Base-by-base conservation (phyloP, 352 stramenopile species). In the Globisporangium canariense region DNA sequence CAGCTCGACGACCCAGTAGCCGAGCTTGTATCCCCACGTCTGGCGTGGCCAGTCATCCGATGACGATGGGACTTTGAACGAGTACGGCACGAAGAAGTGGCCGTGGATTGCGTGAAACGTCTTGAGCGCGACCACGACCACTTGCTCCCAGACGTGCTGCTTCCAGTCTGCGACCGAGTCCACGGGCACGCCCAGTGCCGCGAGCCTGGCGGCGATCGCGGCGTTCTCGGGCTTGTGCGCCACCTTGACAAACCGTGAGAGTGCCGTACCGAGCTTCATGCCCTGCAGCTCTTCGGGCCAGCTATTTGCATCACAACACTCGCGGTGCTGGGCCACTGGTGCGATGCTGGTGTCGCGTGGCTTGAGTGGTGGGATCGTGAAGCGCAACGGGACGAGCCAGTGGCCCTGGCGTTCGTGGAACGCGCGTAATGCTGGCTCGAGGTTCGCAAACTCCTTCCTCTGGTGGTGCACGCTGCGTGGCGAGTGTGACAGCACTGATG, bases 21-120 rank as follows among this genome's bases (percentile, higher is more conserved):
- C 74, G 22, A 81, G 52, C 34, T 75, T 77, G 66, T 79, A 81
- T 0, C 71, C 74, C 72, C 72, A 79, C 4, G 74, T 78, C 30
- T 72, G 60, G 10, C 59, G 55, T 2, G 74, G 65, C 74, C 74
- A 81, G 10, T 20, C 32, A 3, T 45, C 45, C 22, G 51, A 14
- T 11, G 58, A 49, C 47, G 53, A 53, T 65, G 34, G 10, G 71
- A 81, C 69, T 5, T 18, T 69, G 50, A 81, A 81, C 11, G 71
- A 66, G 14, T 67, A 69, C 46, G 70, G 71, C 53, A 78, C 64
- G 49, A 81, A 47, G 14, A 81, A 66, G 60, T 81, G 60, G 20
- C 69, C 69, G 32, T 81, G 32, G 10, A 69, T 38, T 7, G 36
- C 38, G 5, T 46, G 54, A 45, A 68, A 81, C 11, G 72, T 76